Base-by-base conservation (phyloP, 2,329 filamentous ascomycete genomes). In the Oidium heveae region DNA sequence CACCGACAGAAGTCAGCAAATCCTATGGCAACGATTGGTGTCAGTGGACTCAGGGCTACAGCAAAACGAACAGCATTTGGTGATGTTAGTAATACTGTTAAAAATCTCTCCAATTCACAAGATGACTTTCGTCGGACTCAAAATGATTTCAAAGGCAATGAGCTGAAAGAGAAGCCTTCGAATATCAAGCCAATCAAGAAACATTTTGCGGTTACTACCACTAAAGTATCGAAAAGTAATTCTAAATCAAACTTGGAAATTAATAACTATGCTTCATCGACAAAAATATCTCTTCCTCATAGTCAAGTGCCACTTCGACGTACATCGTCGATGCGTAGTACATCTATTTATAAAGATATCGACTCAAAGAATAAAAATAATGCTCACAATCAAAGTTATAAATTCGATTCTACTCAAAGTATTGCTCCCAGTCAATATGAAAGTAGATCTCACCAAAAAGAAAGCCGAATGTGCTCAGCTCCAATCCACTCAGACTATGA, bases 1-100 rank as follows among this genome's bases (percentile, higher is more conserved):
- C 80, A 86, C 62, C 82, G 83, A 58, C 82, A 86, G 69, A 94
- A 94, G 68, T 93, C 87, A 9, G 80, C 79, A 67, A 67, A 82
- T 68, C 68, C 75, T 74, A 60, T 84, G 69, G 62, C 71, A 64
- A 72, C 71, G 60, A 65, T 73, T 57, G 70, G 73, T 58, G 73
- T 71, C 52, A 73, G 70, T 56, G 73, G 71, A 41, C 68, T 80
- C 59, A 85, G 81, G 67, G 73, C 74, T 54, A 73, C 76, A 56
- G 72, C 80, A 55, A 91, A 88, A 70, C 80, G 87, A 60, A 79
- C 80, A 58, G 85, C 79, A 13, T 87, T 93, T 67, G 84, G 77
- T 52, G 87, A 94, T 65, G 75, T 91, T 58, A 91, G 84, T 71
- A 89, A 88, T 63, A 79, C 74, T 0, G 54, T 64, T 37, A 69